phyloP scores from a whole-genome alignment of 2,329 filamentous ascomycete genomes.

The Clonostachys byssicola region DNA sequence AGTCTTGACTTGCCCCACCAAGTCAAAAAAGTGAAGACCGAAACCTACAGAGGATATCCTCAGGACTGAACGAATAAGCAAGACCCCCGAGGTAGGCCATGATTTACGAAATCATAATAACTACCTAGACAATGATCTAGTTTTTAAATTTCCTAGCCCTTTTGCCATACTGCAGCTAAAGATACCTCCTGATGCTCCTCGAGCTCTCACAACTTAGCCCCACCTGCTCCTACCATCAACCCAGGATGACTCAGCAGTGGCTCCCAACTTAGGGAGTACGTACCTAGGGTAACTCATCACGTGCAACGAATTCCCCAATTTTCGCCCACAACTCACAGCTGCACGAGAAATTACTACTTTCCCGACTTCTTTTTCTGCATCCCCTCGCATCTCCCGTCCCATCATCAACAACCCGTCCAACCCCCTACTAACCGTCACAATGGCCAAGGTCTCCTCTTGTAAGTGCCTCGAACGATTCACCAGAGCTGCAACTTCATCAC shows the following conservation, averaged over 20 bases:
- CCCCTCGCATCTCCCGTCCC: slow-evolving; percentile 2
- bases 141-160: background rate
- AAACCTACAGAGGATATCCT: too few relatives aligned
- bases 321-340: slow-evolving; percentile 17
- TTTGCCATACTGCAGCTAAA: background rate
- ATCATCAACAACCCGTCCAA: slow-evolving; percentile 19
- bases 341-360: slow-evolving; percentile 5
- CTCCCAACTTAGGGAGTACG: background rate
- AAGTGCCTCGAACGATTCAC: slow-evolving; percentile 16
- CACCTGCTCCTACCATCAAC: background rate
- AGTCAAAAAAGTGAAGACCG: too few relatives aligned
- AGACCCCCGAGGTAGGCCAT: too few relatives aligned
- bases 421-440: slow-evolving; percentile 38
- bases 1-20: too few relatives aligned
- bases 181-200: too few relatives aligned
- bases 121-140: background rate
- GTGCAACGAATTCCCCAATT: slow-evolving; percentile 22
- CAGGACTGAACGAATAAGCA: too few relatives aligned
- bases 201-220: too few relatives aligned
- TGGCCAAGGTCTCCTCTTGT: slow-evolving; percentile 68
- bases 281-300: slow-evolving; percentile 17
- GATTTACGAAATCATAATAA: background rate
- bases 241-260: background rate
- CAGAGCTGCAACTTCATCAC: too few relatives aligned
- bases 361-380: slow-evolving; percentile 1